Evolutionary conservation across 1,284 basidiomycete genomes (phyloP).

Genomic region (Cutaneotrichosporon sp.): DNA sequence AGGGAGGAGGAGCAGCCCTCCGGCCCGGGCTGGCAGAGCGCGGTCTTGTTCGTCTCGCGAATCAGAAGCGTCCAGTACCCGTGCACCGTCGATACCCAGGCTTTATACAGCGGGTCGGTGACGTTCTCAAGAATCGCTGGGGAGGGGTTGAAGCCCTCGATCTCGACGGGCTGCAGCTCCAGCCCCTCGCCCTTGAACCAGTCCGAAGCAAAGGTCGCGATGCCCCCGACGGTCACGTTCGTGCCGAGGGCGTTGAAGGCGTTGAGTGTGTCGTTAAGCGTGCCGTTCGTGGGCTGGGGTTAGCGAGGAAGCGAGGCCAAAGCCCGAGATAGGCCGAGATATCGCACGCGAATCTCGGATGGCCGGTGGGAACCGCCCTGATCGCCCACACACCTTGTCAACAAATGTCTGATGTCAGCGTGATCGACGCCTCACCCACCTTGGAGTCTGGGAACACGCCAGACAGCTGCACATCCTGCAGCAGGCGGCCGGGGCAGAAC

Average conservation of each 20-base stretch:
- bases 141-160: constrained; percentile 63
- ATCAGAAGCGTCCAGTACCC: constrained; percentile 79
- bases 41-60: constrained; percentile 65
- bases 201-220: constrained; percentile 68
- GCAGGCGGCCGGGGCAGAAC: constrained; percentile 75
- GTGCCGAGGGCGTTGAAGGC: constrained; percentile 67
- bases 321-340: too few species aligned
- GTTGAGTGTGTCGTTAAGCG: constrained; percentile 65
- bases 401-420: constrained; percentile 60
- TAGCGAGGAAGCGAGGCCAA: neutral
- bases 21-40: constrained; percentile 61
- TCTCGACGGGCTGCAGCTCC: constrained; percentile 67
- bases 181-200: constrained; percentile 82
- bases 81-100: constrained; percentile 75
- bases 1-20: constrained; percentile 73
- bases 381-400: constrained; percentile 60
- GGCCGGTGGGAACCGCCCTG: too few species aligned
- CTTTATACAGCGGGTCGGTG: constrained; percentile 67
- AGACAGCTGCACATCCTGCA: constrained; percentile 83
- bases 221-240: constrained; percentile 57
- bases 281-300: constrained; percentile 67
- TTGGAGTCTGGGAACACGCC: constrained; percentile 77
- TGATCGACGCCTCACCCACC: constrained; percentile 53
- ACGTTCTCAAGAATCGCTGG: constrained; percentile 75
- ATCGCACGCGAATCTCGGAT: too few species aligned